Conservation (phyloP, 116 monocot genomes). For the Iris pallida region DNA sequence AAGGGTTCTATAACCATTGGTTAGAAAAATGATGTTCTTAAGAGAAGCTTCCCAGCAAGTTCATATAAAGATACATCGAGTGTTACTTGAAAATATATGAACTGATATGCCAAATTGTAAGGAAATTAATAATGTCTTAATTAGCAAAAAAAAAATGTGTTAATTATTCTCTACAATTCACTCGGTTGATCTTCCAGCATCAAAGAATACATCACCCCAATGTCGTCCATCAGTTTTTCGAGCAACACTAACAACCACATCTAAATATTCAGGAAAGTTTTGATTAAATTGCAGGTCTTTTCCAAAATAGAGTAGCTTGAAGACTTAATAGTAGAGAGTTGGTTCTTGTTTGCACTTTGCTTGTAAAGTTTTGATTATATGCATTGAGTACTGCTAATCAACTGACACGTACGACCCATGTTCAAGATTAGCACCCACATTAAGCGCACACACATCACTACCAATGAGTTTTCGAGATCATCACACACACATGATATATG, state of each 20-base stretch:
- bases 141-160: slow-evolving; percentile 1
- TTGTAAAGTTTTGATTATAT: too few relatives aligned
- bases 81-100: slow-evolving; percentile 90
- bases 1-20: too few relatives aligned
- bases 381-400: too few relatives aligned
- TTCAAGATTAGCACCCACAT: too few relatives aligned
- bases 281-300: slow-evolving; percentile 86
- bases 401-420: too few relatives aligned
- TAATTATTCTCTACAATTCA: slow-evolving; percentile 31
- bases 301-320: slow-evolving; percentile 63
- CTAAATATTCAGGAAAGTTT: slow-evolving; percentile 89
- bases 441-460: too few relatives aligned
- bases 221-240: slow-evolving; percentile 98
- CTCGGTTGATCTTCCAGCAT: slow-evolving; percentile 99
- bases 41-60: slow-evolving; percentile 97
- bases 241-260: slow-evolving; percentile 99
- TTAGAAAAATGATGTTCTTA: too few relatives aligned
- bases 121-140: too few relatives aligned
- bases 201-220: slow-evolving; percentile 95
- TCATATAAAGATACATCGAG: slow-evolving; percentile 97
- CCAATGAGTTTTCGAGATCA: too few relatives aligned
- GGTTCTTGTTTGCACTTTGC: slow-evolving; percentile 73
- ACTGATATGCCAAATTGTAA: too few relatives aligned
- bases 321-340: slow-evolving; percentile 21
- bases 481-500: too few relatives aligned